Evolutionary conservation across 345 rosid genomes (phyloP).

Genomic region (Streptanthus diversifolius): DNA sequence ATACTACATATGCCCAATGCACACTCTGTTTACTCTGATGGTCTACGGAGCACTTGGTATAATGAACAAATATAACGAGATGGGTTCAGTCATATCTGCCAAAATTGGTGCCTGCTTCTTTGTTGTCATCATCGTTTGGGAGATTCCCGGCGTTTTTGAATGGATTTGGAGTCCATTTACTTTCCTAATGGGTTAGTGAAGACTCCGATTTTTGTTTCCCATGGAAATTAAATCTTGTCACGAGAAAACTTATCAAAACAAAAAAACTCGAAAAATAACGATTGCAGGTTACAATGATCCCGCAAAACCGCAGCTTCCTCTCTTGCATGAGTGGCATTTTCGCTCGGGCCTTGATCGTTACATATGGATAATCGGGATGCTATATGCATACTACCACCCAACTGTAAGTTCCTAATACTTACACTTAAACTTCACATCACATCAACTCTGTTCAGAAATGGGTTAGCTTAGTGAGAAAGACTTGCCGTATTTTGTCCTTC

Average conservation of each 20-base stretch:
- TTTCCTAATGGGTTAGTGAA: slow-evolving; percentile 69
- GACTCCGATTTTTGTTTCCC: slow-evolving; percentile 16
- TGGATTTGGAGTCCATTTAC: slow-evolving; percentile 92
- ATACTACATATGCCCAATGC: slow-evolving; percentile 99
- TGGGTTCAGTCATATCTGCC: slow-evolving; percentile 66
- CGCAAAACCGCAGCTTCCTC: slow-evolving; percentile 63
- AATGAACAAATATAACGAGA: slow-evolving; percentile 83
- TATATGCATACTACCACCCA: slow-evolving; percentile 97
- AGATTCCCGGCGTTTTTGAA: slow-evolving; percentile 91
- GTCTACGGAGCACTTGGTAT: slow-evolving; percentile 95
- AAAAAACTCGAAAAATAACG: slow-evolving; percentile 17
- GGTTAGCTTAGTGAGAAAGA: background rate
- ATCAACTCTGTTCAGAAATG: slow-evolving; percentile 16
- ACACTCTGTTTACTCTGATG: slow-evolving; percentile 97
- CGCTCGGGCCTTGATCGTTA: slow-evolving; percentile 99
- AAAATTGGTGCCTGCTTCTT: slow-evolving; percentile 74
- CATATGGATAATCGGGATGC: slow-evolving; percentile 98
- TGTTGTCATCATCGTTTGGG: slow-evolving; percentile 88
- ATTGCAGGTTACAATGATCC: slow-evolving; percentile 90
- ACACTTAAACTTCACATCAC: slow-evolving; percentile 4
- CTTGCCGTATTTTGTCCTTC: background rate
- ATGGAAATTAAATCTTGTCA: slow-evolving; percentile 8
- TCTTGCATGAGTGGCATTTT: slow-evolving; percentile 97
- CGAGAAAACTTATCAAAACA: background rate
- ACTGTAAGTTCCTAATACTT: slow-evolving; percentile 55